Conservation (phyloP, 2,329 filamentous ascomycete species). For the Diaporthe ampelina region DNA sequence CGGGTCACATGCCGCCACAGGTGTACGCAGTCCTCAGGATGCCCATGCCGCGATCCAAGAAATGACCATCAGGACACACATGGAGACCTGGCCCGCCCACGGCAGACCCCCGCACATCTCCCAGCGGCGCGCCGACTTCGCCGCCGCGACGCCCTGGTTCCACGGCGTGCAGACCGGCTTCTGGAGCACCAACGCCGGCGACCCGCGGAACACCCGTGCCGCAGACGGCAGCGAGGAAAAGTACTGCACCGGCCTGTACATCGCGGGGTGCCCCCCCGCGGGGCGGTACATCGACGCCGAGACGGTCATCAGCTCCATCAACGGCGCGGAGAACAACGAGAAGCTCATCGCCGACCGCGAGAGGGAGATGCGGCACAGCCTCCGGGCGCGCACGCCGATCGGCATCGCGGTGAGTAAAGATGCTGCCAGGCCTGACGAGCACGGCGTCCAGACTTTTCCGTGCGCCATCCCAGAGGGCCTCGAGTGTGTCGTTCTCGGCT, state of each 20-base stretch:
- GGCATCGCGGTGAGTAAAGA: slow-evolving; percentile 8
- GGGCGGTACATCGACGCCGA: slow-evolving; percentile 20
- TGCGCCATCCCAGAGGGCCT: slow-evolving; percentile 12
- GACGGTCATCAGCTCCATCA: slow-evolving; percentile 17
- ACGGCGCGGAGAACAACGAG: not conserved
- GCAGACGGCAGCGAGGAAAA: not conserved
- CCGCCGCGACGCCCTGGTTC: slow-evolving; percentile 1
- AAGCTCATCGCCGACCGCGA: not conserved
- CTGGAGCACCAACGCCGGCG: slow-evolving; percentile 1
- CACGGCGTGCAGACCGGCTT: not conserved
- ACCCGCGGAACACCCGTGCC: not conserved
- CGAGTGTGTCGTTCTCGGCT: slow-evolving; percentile 20
- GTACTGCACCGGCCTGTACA: slow-evolving; percentile 13
- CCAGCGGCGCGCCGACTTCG: not conserved
- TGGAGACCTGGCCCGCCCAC: not conserved
- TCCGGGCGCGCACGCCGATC: not conserved
- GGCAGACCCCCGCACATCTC: not conserved
- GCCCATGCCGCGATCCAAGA: not conserved
- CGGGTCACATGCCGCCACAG: not conserved
- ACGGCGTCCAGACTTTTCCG: not conserved
- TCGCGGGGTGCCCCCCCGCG: not conserved
- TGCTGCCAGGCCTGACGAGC: not conserved
- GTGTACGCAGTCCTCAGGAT: accelerated
- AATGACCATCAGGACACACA: not conserved
- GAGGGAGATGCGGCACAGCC: not conserved